Evolutionary conservation across 2,329 filamentous ascomycete species (phyloP), one percentile per base, ranked within the genome.

Genomic region (Ophiosphaerella narmari): DNA sequence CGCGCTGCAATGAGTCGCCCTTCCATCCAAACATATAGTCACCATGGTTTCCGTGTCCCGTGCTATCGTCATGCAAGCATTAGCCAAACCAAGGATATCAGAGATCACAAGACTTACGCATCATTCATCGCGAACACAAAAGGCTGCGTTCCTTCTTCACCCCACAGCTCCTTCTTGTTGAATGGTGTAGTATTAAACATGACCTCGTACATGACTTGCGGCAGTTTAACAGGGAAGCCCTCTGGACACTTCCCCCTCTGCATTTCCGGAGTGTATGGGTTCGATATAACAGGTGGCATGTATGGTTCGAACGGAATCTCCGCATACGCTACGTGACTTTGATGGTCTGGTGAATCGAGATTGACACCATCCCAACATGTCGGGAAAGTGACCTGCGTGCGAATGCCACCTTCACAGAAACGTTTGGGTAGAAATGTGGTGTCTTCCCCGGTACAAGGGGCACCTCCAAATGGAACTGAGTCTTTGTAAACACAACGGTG

Each of bases 331-430:
- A 78, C 74, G 59, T 78, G 85, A 56, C 76, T 76, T 70, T 78
- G 79, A 74, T 86, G 83, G 67, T 86, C 78, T 0, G 66, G 50
- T 7, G 79, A 80, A 59, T 83, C 81, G 5, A 77, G 48, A 58
- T 78, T 79, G 50, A 73, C 73, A 47, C 78, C 78, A 52, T 80
- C 77, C 78, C 78, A 80, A 70, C 78, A 80, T 24, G 77, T 79
- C 0, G 77, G 77, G 66, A 79, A 80, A 9, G 74, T 72, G 38
- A 79, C 74, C 42, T 56, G 49, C 8, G 75, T 73, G 45, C 76
- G 74, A 48, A 80, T 79, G 14, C 77, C 77, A 32, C 76, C 76
- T 1, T 71, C 62, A 62, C 77, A 80, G 32, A 67, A 59, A 51
- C 58, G 53, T 2, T 70, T 73, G 7, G 64, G 61, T 6, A 80